Conservation (phyloP, 2,329 filamentous ascomycete genomes). For the Exutisphaerella laricina region DNA sequence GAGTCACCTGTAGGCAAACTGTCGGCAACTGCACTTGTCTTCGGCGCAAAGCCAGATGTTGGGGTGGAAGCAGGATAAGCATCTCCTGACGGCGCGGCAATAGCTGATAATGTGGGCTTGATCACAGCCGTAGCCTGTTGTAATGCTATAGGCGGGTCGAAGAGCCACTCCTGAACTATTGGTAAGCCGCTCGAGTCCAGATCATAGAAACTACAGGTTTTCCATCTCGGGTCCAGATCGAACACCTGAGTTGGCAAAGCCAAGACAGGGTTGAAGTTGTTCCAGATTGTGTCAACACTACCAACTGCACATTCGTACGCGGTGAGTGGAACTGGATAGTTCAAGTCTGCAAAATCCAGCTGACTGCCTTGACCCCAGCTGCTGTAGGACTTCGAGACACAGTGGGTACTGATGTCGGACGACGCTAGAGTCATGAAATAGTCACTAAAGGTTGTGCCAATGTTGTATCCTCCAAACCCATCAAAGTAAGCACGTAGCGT, state of each 20-base stretch:
- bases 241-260: constrained; percentile 18
- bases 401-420: constrained; percentile 19
- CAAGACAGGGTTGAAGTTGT: constrained; percentile 21
- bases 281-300: constrained; percentile 18
- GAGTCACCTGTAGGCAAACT: too few species aligned
- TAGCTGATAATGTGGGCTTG: too few species aligned
- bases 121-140: too few species aligned
- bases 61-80: too few species aligned
- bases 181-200: too few species aligned
- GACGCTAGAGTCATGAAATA: constrained; percentile 17
- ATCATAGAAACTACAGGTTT: constrained; percentile 16
- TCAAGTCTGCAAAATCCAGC: constrained; percentile 23
- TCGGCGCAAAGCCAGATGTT: too few species aligned
- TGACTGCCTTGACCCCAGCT: constrained; percentile 9
- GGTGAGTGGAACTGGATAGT: constrained; percentile 24
- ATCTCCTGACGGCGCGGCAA: too few species aligned
- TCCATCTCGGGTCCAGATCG: constrained; percentile 15
- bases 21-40: too few species aligned
- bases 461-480: constrained; percentile 8
- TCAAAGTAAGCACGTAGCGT: constrained; percentile 20
- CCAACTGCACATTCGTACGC: constrained; percentile 25
- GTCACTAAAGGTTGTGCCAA: constrained; percentile 22
- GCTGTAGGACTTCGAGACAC: constrained; percentile 9
- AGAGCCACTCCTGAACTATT: constrained; percentile 18
- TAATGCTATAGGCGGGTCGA: constrained; percentile 21